Conservation (phyloP, 441 rosid species). For the Pelargonium citronellum region DNA sequence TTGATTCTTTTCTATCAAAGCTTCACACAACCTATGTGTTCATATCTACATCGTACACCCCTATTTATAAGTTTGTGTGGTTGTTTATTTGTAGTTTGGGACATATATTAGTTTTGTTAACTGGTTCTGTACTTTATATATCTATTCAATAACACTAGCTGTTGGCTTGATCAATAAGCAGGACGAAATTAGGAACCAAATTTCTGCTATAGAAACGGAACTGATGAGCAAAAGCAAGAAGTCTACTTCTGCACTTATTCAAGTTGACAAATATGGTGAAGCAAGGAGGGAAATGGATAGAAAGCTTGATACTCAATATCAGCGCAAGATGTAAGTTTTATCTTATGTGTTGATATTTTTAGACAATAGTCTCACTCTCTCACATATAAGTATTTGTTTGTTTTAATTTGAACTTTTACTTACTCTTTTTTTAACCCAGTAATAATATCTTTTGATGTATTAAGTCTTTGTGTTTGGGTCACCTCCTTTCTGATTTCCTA, state of each 20-base stretch:
- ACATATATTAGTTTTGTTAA: not conserved
- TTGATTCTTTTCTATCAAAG: too few relatives aligned
- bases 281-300: constrained; percentile 66
- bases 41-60: too few relatives aligned
- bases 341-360: constrained; percentile 11
- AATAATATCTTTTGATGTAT: too few relatives aligned
- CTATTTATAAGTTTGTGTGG: too few relatives aligned
- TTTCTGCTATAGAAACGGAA: constrained; percentile 56
- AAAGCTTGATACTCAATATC: constrained; percentile 73
- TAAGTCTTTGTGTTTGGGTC: too few relatives aligned
- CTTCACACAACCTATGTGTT: too few relatives aligned
- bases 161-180: constrained; percentile 29
- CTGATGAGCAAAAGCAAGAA: constrained; percentile 46
- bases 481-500: too few relatives aligned
- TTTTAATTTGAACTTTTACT: too few relatives aligned
- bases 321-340: constrained; percentile 62
- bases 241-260: constrained; percentile 41
- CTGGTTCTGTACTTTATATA: not conserved
- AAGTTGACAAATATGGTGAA: constrained; percentile 52
- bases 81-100: not conserved
- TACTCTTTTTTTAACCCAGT: too few relatives aligned
- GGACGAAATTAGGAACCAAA: constrained; percentile 71
- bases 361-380: not conserved
- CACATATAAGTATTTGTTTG: not conserved
- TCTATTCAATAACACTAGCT: not conserved